Evolutionary conservation across 176 grass and related monocot species (phyloP).

Genomic region (Pharus latifolius): DNA sequence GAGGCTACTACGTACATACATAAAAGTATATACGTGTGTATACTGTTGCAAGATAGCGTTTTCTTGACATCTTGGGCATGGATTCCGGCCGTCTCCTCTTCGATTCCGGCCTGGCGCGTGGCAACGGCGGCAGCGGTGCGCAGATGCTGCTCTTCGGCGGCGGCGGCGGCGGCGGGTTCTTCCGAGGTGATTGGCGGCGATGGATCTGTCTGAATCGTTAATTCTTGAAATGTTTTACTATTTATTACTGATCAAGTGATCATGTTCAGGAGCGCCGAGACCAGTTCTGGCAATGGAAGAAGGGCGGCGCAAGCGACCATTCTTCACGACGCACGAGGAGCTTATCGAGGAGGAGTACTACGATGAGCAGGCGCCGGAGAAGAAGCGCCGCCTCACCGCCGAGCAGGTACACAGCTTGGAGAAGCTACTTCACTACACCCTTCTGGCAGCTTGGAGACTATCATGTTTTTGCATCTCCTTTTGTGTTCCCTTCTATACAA

Average conservation of each 20-base stretch:
- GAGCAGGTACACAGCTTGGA: slow-evolving; percentile 80
- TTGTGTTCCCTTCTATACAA: too few relatives aligned
- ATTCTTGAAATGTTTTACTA: not conserved
- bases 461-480: not conserved
- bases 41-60: slow-evolving; percentile 14
- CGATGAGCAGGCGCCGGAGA: slow-evolving; percentile 81
- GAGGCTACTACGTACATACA: not conserved
- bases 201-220: slow-evolving; percentile 4
- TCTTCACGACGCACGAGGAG: slow-evolving; percentile 80
- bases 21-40: not conserved
- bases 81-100: slow-evolving; percentile 44
- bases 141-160: slow-evolving; percentile 77
- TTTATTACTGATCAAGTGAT: not conserved
- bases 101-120: slow-evolving; percentile 28
- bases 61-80: slow-evolving; percentile 42
- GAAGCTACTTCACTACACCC: not conserved
- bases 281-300: slow-evolving; percentile 45
- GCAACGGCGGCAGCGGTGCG: not conserved
- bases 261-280: slow-evolving; percentile 38
- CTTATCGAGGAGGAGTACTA: slow-evolving; percentile 90
- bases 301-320: slow-evolving; percentile 41
- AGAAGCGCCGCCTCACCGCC: slow-evolving; percentile 78
- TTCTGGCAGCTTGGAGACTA: not conserved
- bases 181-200: slow-evolving; percentile 24
- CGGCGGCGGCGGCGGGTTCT: slow-evolving; percentile 35